Base-by-base conservation (phyloP, 495 filamentous ascomycete genomes). In the Amniculicola lignicola region DNA sequence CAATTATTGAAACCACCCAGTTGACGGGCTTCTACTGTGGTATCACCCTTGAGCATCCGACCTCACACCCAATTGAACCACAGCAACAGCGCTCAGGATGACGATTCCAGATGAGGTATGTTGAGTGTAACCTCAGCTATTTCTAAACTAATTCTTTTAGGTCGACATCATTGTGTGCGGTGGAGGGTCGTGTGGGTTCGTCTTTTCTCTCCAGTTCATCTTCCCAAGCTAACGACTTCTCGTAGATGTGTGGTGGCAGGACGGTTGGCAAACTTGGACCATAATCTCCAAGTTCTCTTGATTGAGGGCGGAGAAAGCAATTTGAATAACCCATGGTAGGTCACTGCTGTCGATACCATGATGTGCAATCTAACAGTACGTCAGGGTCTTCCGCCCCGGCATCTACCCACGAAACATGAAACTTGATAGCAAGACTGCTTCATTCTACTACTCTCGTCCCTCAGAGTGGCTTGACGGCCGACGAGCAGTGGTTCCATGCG, bases 111-210 rank as follows among this genome's bases (percentile, higher is more conserved):
- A 63, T 42, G 60, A 63, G 44, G 60, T 63, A 41, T 29, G 21
- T 11, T 40, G 18, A n/a, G 14, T 12, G 2, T 14, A 24, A 33
- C 36, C 16, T 21, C 14, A 0, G 12, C 2, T 14, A 7, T 18
- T 45, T 15, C 6, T 33, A 3, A 9, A 87, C 25, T 86, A 22
- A 51, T 36, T 27, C 3, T 4, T 12, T 4, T 25, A 91, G 72
- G 85, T 90, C 57, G 87, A 92, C 65, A 88, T 92, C 55, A 90
- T 92, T 61, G 84, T 92, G 51, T 86, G 83, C 64, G 88, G 87
- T 59, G 88, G 87, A 48, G 68, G 69, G 43, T 69, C 66, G 42
- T 68, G 66, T 50, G 69, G 69, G 62, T 68, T 55, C 14, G 60
- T 35, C 6, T 4, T 21, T 29, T 9, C 21, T 9, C 15, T 54